These are phyloP conservation scores for Syzygium syzygioides DNA, from an alignment of 441 rosid species.

Conservation along the genomic window DNA sequence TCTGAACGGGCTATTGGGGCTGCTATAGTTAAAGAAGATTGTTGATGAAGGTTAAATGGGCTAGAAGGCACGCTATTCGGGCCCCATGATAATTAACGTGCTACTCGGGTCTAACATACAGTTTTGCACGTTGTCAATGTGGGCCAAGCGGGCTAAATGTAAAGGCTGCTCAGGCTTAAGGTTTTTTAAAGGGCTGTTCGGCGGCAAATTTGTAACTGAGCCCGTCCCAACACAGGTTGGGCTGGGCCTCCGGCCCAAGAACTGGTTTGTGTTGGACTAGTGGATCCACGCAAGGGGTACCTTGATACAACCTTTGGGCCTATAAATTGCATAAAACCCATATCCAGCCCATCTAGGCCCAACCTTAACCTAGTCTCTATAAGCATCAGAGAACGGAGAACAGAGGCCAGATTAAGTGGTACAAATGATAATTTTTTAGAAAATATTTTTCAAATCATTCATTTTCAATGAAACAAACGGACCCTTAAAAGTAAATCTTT, in stretches of 20 bases:
- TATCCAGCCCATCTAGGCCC: background rate
- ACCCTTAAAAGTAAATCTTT: background rate
- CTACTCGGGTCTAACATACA: background rate
- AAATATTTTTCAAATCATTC: background rate
- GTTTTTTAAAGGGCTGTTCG: background rate
- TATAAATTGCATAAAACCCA: background rate
- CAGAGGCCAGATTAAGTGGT: too few relatives aligned
- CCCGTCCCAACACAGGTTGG: background rate
- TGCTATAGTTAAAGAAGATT: background rate
- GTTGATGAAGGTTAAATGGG: background rate
- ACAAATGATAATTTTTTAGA: accelerated
- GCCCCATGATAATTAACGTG: background rate
- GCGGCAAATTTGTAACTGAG: background rate
- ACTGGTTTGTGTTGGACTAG: background rate
- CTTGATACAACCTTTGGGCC: background rate
- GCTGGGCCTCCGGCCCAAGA: background rate
- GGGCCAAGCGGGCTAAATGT: background rate
- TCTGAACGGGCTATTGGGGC: background rate
- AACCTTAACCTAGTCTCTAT: background rate
- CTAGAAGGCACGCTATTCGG: background rate
- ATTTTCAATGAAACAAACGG: background rate
- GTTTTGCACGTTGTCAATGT: background rate
- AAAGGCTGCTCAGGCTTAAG: background rate
- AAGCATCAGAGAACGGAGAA: too few relatives aligned
- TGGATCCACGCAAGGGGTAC: background rate